Evolutionary conservation across 129 eudicot species (phyloP).

Genomic region (Artemisia annua): DNA sequence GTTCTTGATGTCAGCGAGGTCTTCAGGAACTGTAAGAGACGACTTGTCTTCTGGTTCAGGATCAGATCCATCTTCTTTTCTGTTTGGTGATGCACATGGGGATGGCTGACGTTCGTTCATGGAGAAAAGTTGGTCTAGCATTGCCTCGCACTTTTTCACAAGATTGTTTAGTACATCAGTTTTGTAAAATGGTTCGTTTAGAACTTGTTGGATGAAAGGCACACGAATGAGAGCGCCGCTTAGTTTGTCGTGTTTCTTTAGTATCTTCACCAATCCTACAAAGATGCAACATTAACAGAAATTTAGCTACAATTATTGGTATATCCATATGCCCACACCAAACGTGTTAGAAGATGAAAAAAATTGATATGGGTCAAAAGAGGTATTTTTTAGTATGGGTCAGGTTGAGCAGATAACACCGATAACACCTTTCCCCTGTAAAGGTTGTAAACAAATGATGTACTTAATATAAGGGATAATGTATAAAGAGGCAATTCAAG

Average conservation of each 20-base stretch:
- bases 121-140: constrained; percentile 48
- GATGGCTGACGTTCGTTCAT: constrained; percentile 31
- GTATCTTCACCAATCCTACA: constrained; percentile 70
- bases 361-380: too few relatives aligned
- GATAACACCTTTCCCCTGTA: too few relatives aligned
- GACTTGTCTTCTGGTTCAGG: constrained; percentile 21
- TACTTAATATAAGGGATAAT: too few relatives aligned
- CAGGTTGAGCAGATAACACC: too few relatives aligned
- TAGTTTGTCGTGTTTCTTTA: constrained; percentile 79
- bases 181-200: constrained; percentile 64
- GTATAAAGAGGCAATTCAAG: too few relatives aligned
- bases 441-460: too few relatives aligned
- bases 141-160: constrained; percentile 57
- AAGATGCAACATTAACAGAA: neutral
- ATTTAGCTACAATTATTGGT: neutral
- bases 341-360: too few relatives aligned
- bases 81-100: constrained; percentile 31
- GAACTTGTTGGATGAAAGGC: constrained; percentile 75
- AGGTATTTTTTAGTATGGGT: too few relatives aligned
- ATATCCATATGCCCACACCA: too few relatives aligned
- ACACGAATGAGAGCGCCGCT: constrained; percentile 72
- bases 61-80: constrained; percentile 22
- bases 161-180: constrained; percentile 55
- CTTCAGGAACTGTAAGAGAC: constrained; percentile 48
- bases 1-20: constrained; percentile 51